Conservation (phyloP, 257 asterid species). For the Solanum sparsipilum region DNA sequence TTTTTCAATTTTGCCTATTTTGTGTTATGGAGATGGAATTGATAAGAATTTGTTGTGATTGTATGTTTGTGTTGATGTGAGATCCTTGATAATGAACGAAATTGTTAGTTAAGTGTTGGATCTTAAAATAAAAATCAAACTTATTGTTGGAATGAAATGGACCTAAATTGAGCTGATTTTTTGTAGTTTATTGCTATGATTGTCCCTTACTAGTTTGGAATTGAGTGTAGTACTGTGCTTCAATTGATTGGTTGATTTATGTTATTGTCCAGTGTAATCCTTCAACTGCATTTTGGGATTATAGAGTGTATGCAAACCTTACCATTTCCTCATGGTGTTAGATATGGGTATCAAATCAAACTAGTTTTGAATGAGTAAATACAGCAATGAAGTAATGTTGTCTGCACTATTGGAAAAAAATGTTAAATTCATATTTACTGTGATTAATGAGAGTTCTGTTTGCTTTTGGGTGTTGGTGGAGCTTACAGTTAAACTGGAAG, state of each 20-base stretch:
- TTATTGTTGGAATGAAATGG: neutral
- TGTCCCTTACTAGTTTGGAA: neutral
- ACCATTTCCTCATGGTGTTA: neutral
- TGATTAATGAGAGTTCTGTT: neutral
- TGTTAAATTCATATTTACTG: neutral
- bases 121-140: neutral
- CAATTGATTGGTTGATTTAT: neutral
- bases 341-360: neutral
- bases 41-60: neutral
- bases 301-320: neutral
- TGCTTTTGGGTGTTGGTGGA: neutral
- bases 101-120: neutral
- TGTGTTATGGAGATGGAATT: neutral
- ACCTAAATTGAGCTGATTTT: neutral
- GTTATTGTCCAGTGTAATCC: neutral
- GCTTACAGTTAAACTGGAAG: neutral
- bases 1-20: neutral
- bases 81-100: neutral
- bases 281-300: neutral
- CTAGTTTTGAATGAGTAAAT: neutral
- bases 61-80: neutral
- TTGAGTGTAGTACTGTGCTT: neutral
- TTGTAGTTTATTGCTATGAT: neutral
- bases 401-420: neutral
- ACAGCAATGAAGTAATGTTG: neutral